Conservation (phyloP, 441 rosid genomes). For the Aleurites moluccanus region DNA sequence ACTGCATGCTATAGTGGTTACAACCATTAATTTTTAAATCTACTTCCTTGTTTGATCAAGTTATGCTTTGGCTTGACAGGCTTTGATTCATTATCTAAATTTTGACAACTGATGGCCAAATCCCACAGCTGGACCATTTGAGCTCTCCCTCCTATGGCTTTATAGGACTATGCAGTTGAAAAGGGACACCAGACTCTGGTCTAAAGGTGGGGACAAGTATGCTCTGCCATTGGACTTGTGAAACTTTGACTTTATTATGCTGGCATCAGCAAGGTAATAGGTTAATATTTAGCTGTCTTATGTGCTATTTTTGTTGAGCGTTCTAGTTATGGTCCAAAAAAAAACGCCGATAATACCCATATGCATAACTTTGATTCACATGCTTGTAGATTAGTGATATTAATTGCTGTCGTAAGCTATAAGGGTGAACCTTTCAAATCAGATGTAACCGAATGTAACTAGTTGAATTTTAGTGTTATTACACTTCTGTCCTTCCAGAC, state of each 20-base stretch:
- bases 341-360: too few relatives aligned
- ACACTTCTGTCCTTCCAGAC: too few relatives aligned
- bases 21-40: too few relatives aligned
- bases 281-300: not conserved
- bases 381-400: too few relatives aligned
- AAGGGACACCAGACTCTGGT: not conserved
- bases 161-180: not conserved
- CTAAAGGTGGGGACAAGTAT: not conserved
- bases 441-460: too few relatives aligned
- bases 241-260: not conserved
- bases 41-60: not conserved
- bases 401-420: too few relatives aligned
- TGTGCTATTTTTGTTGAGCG: too few relatives aligned
- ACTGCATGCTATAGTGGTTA: too few relatives aligned
- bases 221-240: not conserved
- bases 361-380: too few relatives aligned
- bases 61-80: not conserved
- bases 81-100: not conserved
- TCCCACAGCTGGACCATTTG: not conserved
- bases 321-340: too few relatives aligned
- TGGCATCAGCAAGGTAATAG: not conserved
- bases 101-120: not conserved
- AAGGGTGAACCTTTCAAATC: too few relatives aligned
- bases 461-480: too few relatives aligned
- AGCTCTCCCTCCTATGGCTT: not conserved